Conservation (phyloP, 2,329 filamentous ascomycete species). For the Trichoderma polysporum region DNA sequence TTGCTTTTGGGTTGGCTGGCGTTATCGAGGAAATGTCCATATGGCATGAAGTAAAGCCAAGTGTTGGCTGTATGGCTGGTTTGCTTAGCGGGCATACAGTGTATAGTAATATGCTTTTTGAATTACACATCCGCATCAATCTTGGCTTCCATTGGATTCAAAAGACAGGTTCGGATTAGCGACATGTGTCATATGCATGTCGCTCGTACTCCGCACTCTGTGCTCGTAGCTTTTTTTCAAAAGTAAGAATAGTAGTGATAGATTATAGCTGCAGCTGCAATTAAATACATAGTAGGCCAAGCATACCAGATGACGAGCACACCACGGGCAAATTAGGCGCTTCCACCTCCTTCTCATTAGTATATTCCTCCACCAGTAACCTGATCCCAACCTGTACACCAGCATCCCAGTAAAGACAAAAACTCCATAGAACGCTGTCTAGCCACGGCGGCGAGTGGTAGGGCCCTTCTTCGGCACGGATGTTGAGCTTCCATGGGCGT, state of each 20-base stretch:
- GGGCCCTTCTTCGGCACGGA: slow-evolving; percentile 43
- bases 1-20: slow-evolving; percentile 1
- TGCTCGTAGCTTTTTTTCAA: background rate
- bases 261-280: background rate
- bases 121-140: background rate
- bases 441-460: slow-evolving; percentile 46
- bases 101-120: background rate
- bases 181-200: background rate
- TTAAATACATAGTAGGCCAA: slow-evolving; percentile 12
- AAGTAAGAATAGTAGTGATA: background rate
- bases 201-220: background rate
- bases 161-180: too few relatives aligned
- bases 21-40: background rate
- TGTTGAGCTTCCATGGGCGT: slow-evolving; percentile 31
- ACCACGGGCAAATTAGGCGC: slow-evolving; percentile 1
- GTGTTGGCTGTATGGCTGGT: slow-evolving; percentile 2
- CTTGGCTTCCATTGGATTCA: background rate
- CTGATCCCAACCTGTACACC: slow-evolving; percentile 9
- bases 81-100: background rate
- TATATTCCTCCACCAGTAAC: background rate
- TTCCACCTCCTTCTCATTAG: background rate
- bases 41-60: background rate
- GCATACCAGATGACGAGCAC: background rate
- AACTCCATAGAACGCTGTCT: slow-evolving; percentile 18
- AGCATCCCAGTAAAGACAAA: slow-evolving; percentile 4